phyloP scores from a whole-genome alignment of 2,329 filamentous ascomycete species.

The Akanthomyces uredinophilus region DNA sequence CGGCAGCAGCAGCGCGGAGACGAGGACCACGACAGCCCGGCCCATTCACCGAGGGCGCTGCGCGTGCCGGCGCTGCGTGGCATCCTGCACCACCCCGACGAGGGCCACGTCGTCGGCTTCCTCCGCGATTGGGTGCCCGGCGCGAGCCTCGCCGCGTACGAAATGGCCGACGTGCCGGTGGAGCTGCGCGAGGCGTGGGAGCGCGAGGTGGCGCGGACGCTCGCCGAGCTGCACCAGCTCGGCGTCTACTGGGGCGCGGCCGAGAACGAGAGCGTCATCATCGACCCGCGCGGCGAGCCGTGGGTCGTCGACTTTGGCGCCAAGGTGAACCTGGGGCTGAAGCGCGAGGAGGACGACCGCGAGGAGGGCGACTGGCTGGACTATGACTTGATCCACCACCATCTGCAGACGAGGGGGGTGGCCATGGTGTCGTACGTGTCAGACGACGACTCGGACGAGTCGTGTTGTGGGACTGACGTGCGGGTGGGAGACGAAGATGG shows the following conservation, averaged over 20 bases:
- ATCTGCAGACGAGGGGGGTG: background rate
- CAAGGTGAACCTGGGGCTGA: slow-evolving; percentile 1
- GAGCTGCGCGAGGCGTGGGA: background rate
- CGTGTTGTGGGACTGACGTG: background rate
- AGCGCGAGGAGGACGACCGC: background rate
- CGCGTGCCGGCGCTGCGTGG: slow-evolving; percentile 4
- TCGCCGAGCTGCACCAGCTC: background rate
- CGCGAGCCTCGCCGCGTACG: background rate
- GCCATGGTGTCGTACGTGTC: background rate
- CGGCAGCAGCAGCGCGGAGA: no score
- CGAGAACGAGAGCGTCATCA: slow-evolving; percentile 3
- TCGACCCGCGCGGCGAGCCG: background rate
- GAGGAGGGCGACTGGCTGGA: slow-evolving; percentile 8
- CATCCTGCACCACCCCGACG: slow-evolving; percentile 2
- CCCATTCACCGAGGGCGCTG: background rate
- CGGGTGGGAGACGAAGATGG: no score
- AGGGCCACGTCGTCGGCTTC: slow-evolving; percentile 13
- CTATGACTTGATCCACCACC: background rate
- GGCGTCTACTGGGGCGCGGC: slow-evolving; percentile 4
- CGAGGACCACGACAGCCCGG: no score
- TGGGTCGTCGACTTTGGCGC: slow-evolving; percentile 11
- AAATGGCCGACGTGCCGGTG: background rate
- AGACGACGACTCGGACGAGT: background rate
- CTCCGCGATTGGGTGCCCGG: slow-evolving; percentile 13
- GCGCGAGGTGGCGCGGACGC: background rate